These are phyloP conservation scores for Epicoccum sorghinum DNA, from an alignment of 2,329 filamentous ascomycete genomes.

Conservation along the genomic window DNA sequence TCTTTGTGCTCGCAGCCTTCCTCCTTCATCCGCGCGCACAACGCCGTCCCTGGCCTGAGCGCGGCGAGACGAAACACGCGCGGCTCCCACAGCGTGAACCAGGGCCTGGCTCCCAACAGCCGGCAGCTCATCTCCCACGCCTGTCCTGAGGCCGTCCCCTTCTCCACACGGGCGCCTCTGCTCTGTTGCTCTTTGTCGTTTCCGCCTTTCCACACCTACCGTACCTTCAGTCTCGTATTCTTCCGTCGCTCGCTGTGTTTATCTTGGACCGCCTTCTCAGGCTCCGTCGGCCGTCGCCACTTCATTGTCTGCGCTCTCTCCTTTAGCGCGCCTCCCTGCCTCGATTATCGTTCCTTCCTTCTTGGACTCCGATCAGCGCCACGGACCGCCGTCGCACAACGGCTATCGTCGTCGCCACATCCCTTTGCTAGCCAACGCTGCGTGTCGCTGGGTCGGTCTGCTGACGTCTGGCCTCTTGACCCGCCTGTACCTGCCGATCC, in stretches of 20 bases:
- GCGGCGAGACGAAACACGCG: constrained; percentile 19
- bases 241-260: constrained; percentile 13
- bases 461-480: constrained; percentile 8
- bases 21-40: constrained; percentile 13
- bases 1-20: constrained; percentile 5
- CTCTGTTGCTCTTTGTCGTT: constrained; percentile 13
- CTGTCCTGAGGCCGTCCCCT: constrained; percentile 11
- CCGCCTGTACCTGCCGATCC: constrained; percentile 2
- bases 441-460: constrained; percentile 7
- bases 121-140: constrained; percentile 16
- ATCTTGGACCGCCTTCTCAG: constrained; percentile 13
- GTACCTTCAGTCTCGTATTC: background rate
- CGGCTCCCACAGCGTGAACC: constrained; percentile 16
- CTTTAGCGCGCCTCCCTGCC: constrained; percentile 8
- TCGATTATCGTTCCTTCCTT: constrained; percentile 13
- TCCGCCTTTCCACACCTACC: background rate
- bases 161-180: constrained; percentile 11
- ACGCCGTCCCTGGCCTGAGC: constrained; percentile 11
- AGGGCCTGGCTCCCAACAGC: constrained; percentile 14
- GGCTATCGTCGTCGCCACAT: background rate
- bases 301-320: constrained; percentile 13
- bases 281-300: constrained; percentile 17
- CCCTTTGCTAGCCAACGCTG: constrained; percentile 11
- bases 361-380: constrained; percentile 5
- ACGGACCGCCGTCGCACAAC: constrained; percentile 11